These are phyloP conservation scores for Brassica nigra DNA, from an alignment of 345 rosid genomes.

Conservation along the genomic window DNA sequence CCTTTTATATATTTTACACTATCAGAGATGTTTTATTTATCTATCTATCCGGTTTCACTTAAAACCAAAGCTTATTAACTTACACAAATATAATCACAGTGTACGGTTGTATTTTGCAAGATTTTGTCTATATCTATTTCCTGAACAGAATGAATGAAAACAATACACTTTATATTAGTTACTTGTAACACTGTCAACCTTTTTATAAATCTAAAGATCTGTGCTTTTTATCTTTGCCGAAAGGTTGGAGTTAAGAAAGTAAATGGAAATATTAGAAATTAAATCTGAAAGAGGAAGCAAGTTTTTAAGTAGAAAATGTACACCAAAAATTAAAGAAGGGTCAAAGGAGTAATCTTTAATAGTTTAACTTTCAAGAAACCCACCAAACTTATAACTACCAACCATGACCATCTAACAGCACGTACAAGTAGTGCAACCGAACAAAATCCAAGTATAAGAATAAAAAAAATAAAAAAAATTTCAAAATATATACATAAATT, in stretches of 20 bases:
- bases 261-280: neutral
- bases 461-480: too few relatives aligned
- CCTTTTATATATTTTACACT: neutral
- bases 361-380: slow-evolving; percentile 34
- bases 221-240: slow-evolving; percentile 18
- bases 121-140: neutral
- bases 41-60: neutral
- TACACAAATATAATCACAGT: too few relatives aligned
- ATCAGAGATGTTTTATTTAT: neutral
- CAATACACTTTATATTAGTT: neutral
- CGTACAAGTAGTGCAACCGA: too few relatives aligned
- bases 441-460: too few relatives aligned
- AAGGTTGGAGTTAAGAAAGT: slow-evolving; percentile 11
- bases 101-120: neutral
- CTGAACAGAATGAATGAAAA: neutral
- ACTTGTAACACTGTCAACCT: neutral
- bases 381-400: slow-evolving; percentile 41
- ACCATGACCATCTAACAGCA: too few relatives aligned
- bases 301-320: neutral
- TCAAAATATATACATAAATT: too few relatives aligned
- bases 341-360: slow-evolving; percentile 31
- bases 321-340: neutral
- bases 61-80: neutral
- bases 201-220: neutral
- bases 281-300: slow-evolving; percentile 1